phyloP scores from a whole-genome alignment of 108 stramenopile species.

The Aurantiochytrium sp. region DNA sequence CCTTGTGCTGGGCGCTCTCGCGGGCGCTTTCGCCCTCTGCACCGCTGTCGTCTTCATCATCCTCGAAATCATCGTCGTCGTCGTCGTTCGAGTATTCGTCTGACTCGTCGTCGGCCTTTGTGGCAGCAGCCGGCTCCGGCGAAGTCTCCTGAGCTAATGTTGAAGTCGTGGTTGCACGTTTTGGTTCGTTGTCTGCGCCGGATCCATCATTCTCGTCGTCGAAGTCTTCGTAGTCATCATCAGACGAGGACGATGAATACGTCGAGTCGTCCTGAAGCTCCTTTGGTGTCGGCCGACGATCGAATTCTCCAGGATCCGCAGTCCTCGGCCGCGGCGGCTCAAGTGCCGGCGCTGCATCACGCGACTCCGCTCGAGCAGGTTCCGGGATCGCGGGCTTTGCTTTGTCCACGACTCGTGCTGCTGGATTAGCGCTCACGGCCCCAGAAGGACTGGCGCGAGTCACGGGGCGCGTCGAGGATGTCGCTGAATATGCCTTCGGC shows the following conservation, averaged over 20 bases:
- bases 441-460: no score
- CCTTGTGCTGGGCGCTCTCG: no score
- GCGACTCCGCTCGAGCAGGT: not conserved
- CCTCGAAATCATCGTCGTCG: not conserved
- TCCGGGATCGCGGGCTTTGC: not conserved
- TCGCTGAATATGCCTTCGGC: no score
- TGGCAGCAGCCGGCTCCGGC: no score
- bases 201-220: not conserved
- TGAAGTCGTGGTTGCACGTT: no score
- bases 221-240: not conserved
- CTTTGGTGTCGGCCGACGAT: not conserved
- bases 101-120: no score
- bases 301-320: not conserved
- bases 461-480: no score
- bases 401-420: not conserved
- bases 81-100: not conserved
- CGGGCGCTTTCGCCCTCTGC: no score
- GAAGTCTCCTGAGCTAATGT: no score
- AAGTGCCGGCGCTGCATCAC: not conserved
- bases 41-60: no score
- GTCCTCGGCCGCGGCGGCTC: not conserved
- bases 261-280: constrained; percentile 10
- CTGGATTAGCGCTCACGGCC: no score
- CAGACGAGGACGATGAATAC: not conserved
- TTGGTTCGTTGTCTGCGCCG: no score